phyloP scores from a whole-genome alignment of 2,329 filamentous ascomycete genomes.

The Monosporascus sp. region DNA sequence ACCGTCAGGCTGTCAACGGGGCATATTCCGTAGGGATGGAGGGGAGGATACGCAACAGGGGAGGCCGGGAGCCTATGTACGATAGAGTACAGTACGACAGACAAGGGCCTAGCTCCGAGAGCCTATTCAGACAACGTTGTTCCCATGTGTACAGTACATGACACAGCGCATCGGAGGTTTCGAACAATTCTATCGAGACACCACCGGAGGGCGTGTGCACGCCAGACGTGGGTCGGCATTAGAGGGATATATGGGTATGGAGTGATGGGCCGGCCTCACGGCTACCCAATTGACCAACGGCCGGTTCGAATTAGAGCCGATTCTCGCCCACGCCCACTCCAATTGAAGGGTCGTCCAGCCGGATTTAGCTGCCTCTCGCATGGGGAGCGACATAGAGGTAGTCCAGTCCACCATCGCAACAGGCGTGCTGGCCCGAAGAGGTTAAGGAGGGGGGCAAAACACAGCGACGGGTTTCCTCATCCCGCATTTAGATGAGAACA shows the following conservation, averaged over 20 bases:
- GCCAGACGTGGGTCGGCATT: not conserved
- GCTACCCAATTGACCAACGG: not conserved
- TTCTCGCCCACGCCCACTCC: conserved; percentile 2
- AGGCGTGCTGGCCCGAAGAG: conserved; percentile 35
- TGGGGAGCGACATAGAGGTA: conserved; percentile 9
- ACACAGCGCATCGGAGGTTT: not conserved
- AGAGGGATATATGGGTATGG: not conserved
- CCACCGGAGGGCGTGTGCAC: not conserved
- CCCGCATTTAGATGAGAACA: conserved; percentile 8
- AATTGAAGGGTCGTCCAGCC: conserved; percentile 12
- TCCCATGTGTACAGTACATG: not conserved
- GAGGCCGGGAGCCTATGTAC: not conserved
- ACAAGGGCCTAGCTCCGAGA: not conserved
- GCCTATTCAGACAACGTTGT: not conserved
- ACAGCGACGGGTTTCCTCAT: conserved; percentile 23
- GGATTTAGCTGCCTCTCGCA: conserved; percentile 10
- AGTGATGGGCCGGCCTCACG: not conserved
- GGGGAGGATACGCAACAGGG: not conserved
- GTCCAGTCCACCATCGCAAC: conserved; percentile 18
- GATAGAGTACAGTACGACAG: not conserved
- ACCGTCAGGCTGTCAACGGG: conserved; percentile 1
- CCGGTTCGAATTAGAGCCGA: not conserved
- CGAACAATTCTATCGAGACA: conserved; percentile 5
- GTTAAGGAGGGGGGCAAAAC: conserved; percentile 22
- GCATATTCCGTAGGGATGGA: not conserved